Evolutionary conservation across 495 filamentous ascomycete genomes (phyloP).

Genomic region (Neurospora sp.): DNA sequence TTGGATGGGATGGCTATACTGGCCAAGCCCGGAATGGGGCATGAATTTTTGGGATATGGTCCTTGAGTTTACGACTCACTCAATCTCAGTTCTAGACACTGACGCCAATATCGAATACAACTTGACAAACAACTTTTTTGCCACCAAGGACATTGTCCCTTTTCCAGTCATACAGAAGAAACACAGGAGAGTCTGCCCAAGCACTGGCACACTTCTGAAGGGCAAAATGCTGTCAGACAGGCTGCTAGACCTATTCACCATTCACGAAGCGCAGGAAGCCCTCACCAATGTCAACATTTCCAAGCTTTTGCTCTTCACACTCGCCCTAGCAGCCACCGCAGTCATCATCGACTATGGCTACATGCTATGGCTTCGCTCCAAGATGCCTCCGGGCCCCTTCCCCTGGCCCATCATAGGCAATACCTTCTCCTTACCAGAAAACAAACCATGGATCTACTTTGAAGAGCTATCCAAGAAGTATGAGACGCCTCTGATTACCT

Average conservation of each 20-base stretch:
- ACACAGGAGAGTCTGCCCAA: neutral
- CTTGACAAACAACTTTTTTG: neutral
- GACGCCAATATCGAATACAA: neutral
- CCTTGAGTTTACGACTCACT: neutral
- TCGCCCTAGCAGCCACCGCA: slow-evolving; percentile 19
- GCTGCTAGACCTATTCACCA: slow-evolving; percentile 9
- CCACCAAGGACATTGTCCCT: neutral
- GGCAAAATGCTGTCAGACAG: slow-evolving; percentile 15
- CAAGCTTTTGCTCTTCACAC: slow-evolving; percentile 13
- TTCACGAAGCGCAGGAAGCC: slow-evolving; percentile 12
- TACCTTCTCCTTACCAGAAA: slow-evolving; percentile 47
- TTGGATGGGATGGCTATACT: neutral
- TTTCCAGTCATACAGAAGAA: neutral
- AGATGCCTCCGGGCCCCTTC: slow-evolving; percentile 50
- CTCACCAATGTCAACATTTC: neutral
- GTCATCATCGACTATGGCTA: slow-evolving; percentile 37
- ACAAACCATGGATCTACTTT: slow-evolving; percentile 56
- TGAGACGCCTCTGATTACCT: slow-evolving; percentile 47
- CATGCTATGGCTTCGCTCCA: slow-evolving; percentile 38
- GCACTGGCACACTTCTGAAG: neutral
- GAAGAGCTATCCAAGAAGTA: slow-evolving; percentile 46
- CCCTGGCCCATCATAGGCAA: slow-evolving; percentile 43
- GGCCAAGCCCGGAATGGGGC: neutral
- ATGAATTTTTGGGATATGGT: rapidly evolving
- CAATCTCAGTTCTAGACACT: neutral